Base-by-base conservation (phyloP, 1,139 yeast species). In the Torulaspora pretoriensis region DNA sequence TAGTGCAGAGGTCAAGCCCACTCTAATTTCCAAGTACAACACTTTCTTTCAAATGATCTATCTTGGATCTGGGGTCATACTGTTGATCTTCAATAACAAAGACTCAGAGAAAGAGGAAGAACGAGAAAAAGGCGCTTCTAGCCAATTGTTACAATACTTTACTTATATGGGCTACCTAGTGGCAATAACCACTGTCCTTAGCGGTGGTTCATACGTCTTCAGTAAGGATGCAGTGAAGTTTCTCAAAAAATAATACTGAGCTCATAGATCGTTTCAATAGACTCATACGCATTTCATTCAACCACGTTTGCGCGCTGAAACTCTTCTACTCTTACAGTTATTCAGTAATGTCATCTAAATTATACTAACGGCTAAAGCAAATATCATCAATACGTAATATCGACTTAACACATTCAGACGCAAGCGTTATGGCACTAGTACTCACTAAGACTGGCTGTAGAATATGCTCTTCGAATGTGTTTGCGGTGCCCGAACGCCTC, bases 371-470 rank as follows among this genome's bases (percentile, higher is more conserved):
- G 61, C 87, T 79, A 59, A 83, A 80, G 40, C 96, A 88, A 60
- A 92, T 92, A 67, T 92, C 98, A 67, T 92, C 98, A 60, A 94
- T 92, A 70, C 98, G 84, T 64, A 92, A 76, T 55, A 92, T 88
- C 38, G 95, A 84, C 71, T 94, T 94, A 49, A 92, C 97, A 60
- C 96, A 86, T 71, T 92, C 98, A 23, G 97, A 83, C 25, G 97
- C 97, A 60, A 92, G 77, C 12, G 95, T 81, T 48, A 92, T 83
- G 38, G 98, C 96, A 68, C 96, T 85, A 29, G 94, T 89, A 67
- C 85, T 85, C 42, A 92, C 98, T 67, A 92, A 75, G 6, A 89
- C 95, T 4, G 99, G 99, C 68, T 92, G 99, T 61, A 92, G 74
- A 47, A 92, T 96, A 64, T 94, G 95, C 68, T 94, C 99, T 45